Evolutionary conservation across 1,284 basidiomycete genomes (phyloP).

Genomic region (Irpex sp.): DNA sequence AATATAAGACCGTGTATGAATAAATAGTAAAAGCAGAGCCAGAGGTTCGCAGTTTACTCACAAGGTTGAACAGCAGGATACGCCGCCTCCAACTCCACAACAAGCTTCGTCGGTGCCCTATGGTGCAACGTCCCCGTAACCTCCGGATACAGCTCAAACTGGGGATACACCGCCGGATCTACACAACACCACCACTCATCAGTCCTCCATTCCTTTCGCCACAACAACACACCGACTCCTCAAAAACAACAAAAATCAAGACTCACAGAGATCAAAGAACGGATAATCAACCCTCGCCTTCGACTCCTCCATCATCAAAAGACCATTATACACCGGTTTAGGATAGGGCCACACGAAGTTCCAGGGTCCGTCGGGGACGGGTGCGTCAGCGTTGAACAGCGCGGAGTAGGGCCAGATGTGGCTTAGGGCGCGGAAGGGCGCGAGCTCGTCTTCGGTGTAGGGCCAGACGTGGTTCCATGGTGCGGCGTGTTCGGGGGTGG

Average conservation of each 20-base stretch:
- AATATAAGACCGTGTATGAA: background rate
- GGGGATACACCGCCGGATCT: conserved; percentile 25
- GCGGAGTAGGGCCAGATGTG: background rate
- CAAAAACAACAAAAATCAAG: too few relatives aligned
- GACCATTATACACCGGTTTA: background rate
- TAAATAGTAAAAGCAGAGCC: too few relatives aligned
- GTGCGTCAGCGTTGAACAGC: background rate
- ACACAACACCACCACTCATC: background rate
- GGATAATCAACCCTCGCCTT: conserved; percentile 18
- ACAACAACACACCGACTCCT: background rate
- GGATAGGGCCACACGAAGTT: conserved; percentile 8
- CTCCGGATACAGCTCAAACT: conserved; percentile 27
- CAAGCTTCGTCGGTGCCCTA: background rate
- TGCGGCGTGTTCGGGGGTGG: background rate
- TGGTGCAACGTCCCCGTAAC: background rate
- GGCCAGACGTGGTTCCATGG: background rate
- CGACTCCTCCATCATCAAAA: background rate
- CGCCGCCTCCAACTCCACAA: conserved; percentile 1
- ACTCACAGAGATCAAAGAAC: conserved; percentile 27
- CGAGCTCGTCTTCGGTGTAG: background rate
- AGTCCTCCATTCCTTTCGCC: too few relatives aligned
- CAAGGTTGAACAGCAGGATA: conserved; percentile 2
- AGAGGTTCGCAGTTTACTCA: background rate
- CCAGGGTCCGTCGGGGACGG: background rate
- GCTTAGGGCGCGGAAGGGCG: background rate